Evolutionary conservation across 306 rosid species (phyloP).

Genomic region (Vigna reflexopilosa): DNA sequence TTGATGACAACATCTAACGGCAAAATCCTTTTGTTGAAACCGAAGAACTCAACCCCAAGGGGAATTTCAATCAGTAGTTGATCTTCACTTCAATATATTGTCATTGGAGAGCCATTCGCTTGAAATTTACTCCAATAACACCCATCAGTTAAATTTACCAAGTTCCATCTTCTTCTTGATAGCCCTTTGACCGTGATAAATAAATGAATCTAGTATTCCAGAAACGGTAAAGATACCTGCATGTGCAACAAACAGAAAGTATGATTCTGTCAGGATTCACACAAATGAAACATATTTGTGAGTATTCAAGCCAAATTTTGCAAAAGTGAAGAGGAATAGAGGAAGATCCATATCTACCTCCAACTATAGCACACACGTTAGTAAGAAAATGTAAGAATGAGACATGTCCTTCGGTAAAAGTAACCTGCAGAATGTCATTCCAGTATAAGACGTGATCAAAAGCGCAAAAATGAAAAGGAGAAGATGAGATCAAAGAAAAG

Average conservation of each 20-base stretch:
- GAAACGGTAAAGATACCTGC: conserved; percentile 94
- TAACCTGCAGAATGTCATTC: conserved; percentile 68
- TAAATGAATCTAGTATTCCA: conserved; percentile 92
- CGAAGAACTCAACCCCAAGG: conserved; percentile 47
- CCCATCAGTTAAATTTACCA: conserved; percentile 79
- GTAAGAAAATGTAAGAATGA: conserved; percentile 98
- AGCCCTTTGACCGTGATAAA: conserved; percentile 96
- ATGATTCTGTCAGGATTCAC: conserved; percentile 33
- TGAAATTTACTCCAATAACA: conserved; percentile 47
- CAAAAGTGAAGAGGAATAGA: conserved; percentile 11
- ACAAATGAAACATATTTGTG: conserved; percentile 5
- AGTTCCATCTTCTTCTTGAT: conserved; percentile 98
- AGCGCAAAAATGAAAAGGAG: background rate
- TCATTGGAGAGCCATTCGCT: conserved; percentile 51
- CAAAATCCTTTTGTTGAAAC: conserved; percentile 49
- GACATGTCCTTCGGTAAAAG: conserved; percentile 78
- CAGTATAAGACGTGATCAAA: background rate
- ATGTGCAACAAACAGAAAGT: conserved; percentile 38
- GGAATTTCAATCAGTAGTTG: conserved; percentile 46
- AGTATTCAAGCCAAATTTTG: conserved; percentile 19
- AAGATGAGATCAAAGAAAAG: background rate
- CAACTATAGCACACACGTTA: conserved; percentile 93
- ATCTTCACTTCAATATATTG: conserved; percentile 48
- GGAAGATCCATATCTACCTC: conserved; percentile 69
- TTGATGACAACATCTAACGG: conserved; percentile 32